Evolutionary conservation across 495 filamentous ascomycete genomes (phyloP).

Genomic region (Pseudoneurospora amorphoporcata): DNA sequence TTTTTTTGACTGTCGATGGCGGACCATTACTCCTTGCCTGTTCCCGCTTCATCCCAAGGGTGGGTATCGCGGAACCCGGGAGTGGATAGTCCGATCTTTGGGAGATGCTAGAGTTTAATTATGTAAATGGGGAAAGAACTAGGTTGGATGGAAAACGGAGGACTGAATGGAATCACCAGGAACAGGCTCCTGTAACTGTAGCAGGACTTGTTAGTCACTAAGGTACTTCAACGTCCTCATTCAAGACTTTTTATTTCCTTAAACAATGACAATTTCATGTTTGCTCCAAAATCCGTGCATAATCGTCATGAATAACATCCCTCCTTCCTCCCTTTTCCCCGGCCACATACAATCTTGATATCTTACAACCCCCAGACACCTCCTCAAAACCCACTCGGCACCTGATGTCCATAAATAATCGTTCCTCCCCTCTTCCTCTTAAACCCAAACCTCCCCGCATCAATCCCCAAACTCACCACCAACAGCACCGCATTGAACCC

Average conservation of each 20-base stretch:
- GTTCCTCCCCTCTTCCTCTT: not conserved
- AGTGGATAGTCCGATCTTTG: not conserved
- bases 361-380: not conserved
- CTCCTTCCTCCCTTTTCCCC: not conserved
- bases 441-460: slow-evolving; percentile 11
- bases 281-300: not conserved
- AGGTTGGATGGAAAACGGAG: not conserved
- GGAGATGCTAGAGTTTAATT: not conserved
- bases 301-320: not conserved
- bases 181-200: not conserved
- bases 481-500: slow-evolving; percentile 69
- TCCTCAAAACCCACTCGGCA: not conserved
- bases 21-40: not conserved
- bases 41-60: not conserved
- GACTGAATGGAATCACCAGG: not conserved
- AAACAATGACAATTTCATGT: not conserved
- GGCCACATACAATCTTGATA: not conserved
- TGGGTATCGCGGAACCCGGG: not conserved
- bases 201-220: not conserved
- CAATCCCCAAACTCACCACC: slow-evolving; percentile 41
- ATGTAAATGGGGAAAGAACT: not conserved
- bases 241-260: not conserved
- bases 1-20: no score
- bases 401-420: not conserved
- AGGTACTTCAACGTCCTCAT: not conserved